phyloP scores from a whole-genome alignment of 352 stramenopile genomes.

The Pythium phragmiticola region DNA sequence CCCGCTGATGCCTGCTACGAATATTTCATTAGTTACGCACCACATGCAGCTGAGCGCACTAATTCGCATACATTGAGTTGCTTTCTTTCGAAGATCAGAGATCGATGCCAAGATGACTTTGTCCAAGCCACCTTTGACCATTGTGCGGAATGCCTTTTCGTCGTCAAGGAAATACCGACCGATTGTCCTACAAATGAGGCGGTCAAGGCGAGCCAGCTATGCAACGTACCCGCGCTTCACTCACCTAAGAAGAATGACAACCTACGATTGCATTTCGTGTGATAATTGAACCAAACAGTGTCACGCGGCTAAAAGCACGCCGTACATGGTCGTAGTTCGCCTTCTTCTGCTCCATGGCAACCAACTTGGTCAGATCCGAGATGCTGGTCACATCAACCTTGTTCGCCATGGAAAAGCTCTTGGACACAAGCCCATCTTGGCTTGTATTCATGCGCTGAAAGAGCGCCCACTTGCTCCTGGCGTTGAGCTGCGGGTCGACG shows the following conservation, averaged over 20 bases:
- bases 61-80: background rate
- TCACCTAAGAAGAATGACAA: conserved; percentile 8
- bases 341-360: conserved; percentile 26
- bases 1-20: background rate
- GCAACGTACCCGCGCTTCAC: background rate
- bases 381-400: conserved; percentile 15
- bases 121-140: conserved; percentile 16
- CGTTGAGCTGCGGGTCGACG: conserved; percentile 7
- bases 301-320: background rate
- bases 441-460: conserved; percentile 10
- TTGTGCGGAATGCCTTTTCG: conserved; percentile 11
- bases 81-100: conserved; percentile 9
- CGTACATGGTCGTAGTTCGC: conserved; percentile 24
- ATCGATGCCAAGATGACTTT: conserved; percentile 10
- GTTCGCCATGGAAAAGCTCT: conserved; percentile 9
- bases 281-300: background rate
- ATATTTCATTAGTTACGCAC: background rate
- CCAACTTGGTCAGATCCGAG: conserved; percentile 17
- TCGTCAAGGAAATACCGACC: conserved; percentile 23
- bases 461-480: conserved; percentile 9
- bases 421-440: background rate
- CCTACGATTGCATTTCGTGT: background rate
- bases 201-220: background rate
- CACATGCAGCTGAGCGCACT: background rate
- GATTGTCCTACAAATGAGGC: conserved; percentile 10